Percentiles rank a stretch among this genome's conserved stretches.
These are phyloP conservation scores for Westerdykella sp. DNA, from an alignment of 2,329 filamentous ascomycete species.

Conservation along the genomic window DNA sequence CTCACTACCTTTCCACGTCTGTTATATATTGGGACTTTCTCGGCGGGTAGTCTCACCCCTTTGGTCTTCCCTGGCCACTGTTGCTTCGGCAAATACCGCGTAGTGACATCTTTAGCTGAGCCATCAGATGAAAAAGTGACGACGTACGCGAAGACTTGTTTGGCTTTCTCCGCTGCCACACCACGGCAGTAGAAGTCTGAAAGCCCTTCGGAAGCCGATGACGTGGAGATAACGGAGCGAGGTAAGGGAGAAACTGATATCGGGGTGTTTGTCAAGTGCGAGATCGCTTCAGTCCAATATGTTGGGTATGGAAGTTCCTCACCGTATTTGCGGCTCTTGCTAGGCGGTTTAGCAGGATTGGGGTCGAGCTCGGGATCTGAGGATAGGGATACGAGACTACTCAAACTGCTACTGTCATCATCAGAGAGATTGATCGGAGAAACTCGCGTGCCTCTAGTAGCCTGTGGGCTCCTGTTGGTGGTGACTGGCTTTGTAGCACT, in stretches of 20 bases:
- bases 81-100: conserved; percentile 78
- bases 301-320: conserved; percentile 74
- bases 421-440: conserved; percentile 43
- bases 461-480: conserved; percentile 1
- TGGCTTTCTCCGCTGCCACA: conserved; percentile 73
- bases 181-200: conserved; percentile 77
- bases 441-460: conserved; percentile 21
- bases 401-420: conserved; percentile 43
- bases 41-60: conserved; percentile 67
- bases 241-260: conserved; percentile 66
- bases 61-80: conserved; percentile 86
- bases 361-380: conserved; percentile 43
- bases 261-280: conserved; percentile 71
- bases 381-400: conserved; percentile 40
- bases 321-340: conserved; percentile 55
- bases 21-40: conserved; percentile 76
- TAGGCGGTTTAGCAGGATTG: conserved; percentile 49
- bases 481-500: conserved; percentile 4
- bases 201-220: conserved; percentile 64
- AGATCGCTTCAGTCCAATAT: conserved; percentile 90
- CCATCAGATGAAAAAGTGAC: conserved; percentile 77
- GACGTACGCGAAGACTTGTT: conserved; percentile 85
- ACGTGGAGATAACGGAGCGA: conserved; percentile 47
- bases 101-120: conserved; percentile 89
- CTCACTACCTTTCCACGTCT: conserved; percentile 68